Base-by-base conservation (phyloP, 352 stramenopile genomes). In the Phytophthora pistaciae region DNA sequence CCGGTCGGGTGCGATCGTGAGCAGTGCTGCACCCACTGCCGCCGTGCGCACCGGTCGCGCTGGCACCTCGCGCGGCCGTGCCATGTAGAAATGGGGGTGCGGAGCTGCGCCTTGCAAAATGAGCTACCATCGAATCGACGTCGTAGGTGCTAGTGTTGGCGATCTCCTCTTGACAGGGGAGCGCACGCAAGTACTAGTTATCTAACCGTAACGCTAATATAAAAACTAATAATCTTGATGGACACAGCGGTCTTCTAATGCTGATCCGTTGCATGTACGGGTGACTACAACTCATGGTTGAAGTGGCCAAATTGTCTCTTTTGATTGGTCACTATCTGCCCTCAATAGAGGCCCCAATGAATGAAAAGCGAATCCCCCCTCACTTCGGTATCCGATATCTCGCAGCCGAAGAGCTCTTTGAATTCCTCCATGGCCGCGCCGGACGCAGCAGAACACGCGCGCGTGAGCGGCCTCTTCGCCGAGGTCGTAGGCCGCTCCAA, bases 401-500 rank as follows among this genome's bases (percentile, higher is more conserved):
- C 36, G 33, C 25, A 33, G 0, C 29, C 29, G 29, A 33, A 33
- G 29, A 33, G 29, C 29, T 33, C 29, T 33, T 33, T 33, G 29
- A 33, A 42, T 42, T 16, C 36, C 10, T 16, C 36, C 21, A 71
- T 66, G 56, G 3, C 40, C 11, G 49, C 23, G 16, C 29, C 53
- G 20, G 53, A 76, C 23, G 57, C n/a, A 1, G 33, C 66, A 9
- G 65, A 80, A 31, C 54, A 72, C 65, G 49, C 74, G 70, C 72
- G 71, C 27, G 67, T 92, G 31, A 78, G 73, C 18, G 72, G 79
- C 36, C 68, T 89, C 38, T 88, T 89, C 60, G 56, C 70, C 31
- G 29, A 80, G n/a, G 75, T 92, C 52, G 82, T 84, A 50, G 64
- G 52, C 65, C 77, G 54, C n/a, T 75, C 82, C 52, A 83, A 91